These are phyloP conservation scores for Aspergillus olivimuriae DNA, from an alignment of 495 filamentous ascomycete genomes.

Conservation along the genomic window DNA sequence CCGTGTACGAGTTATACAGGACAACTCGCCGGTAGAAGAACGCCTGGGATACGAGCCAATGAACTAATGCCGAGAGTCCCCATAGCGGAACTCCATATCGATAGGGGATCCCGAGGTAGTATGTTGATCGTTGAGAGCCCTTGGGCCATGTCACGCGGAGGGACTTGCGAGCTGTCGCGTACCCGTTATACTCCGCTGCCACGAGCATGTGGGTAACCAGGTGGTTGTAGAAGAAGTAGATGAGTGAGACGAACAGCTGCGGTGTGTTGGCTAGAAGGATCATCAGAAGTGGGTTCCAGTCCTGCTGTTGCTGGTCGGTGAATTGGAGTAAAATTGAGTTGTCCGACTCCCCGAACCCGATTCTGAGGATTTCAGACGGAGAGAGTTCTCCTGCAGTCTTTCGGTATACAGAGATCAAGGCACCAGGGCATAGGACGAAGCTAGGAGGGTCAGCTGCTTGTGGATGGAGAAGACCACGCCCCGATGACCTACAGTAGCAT, in stretches of 20 bases:
- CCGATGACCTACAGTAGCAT: neutral
- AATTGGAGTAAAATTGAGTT: neutral
- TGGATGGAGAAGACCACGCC: neutral
- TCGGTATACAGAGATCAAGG: neutral
- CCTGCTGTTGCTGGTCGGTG: no score
- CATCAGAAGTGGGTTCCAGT: neutral
- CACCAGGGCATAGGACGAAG: neutral
- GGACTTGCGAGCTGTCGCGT: constrained; percentile 19
- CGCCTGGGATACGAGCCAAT: constrained; percentile 38
- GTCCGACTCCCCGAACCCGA: neutral
- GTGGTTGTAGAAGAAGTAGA: constrained; percentile 33
- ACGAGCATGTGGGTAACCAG: constrained; percentile 30
- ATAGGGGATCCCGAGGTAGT: constrained; percentile 38
- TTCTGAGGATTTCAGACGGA: neutral
- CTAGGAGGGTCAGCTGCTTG: neutral
- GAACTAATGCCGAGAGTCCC: constrained; percentile 15
- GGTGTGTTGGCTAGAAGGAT: constrained; percentile 13
- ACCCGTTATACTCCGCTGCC: constrained; percentile 20
- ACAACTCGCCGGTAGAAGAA: constrained; percentile 22
- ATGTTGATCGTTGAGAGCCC: constrained; percentile 32
- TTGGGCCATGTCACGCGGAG: constrained; percentile 33
- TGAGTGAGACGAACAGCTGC: constrained; percentile 26
- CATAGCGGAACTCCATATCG: constrained; percentile 32
- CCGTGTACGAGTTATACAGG: constrained; percentile 1
- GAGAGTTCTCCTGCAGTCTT: neutral